A percentile compares a stretch with the other conserved stretches of the same genome.
phyloP scores from a whole-genome alignment of 2,329 filamentous ascomycete species.

The Cytospora leucostoma region DNA sequence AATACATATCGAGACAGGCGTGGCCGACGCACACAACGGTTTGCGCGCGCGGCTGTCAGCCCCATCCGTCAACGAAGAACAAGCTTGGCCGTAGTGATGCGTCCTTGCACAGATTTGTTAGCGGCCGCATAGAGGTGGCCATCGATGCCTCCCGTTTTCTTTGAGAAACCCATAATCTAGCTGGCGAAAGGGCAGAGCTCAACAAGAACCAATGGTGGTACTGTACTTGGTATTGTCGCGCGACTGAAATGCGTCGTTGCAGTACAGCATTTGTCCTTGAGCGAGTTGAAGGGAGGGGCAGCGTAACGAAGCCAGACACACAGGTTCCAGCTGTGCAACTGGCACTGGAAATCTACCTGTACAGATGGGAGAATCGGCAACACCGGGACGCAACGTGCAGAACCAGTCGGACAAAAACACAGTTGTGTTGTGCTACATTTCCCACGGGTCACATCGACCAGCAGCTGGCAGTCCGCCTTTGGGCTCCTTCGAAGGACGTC shows the following conservation, averaged over 20 bases:
- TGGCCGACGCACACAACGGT: not conserved
- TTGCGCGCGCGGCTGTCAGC: conserved; percentile 2
- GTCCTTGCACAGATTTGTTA: conserved; percentile 14
- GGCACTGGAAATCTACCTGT: conserved; percentile 21
- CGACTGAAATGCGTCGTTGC: conserved; percentile 18
- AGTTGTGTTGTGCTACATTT: not conserved
- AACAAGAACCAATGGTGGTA: not conserved
- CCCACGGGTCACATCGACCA: not conserved
- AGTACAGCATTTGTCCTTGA: conserved; percentile 24
- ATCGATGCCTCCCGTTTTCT: not conserved
- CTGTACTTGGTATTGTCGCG: conserved; percentile 19
- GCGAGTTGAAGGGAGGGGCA: conserved; percentile 16
- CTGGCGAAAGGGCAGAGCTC: conserved; percentile 3
- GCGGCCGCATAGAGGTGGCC: conserved; percentile 2
- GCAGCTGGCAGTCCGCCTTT: conserved; percentile 3
- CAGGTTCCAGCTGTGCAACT: conserved; percentile 13
- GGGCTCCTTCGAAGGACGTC: not conserved
- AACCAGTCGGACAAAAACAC: conserved; percentile 8
- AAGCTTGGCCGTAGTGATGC: conserved; percentile 9
- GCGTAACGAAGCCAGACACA: conserved; percentile 22
- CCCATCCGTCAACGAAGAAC: conserved; percentile 1
- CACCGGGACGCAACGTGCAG: conserved; percentile 18
- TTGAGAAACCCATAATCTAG: not conserved
- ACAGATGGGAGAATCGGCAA: conserved; percentile 10
- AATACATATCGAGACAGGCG: conserved; percentile 5